A percentile compares a stretch with the other conserved stretches of the same genome.
Evolutionary conservation across 331 rosid species (phyloP).

Genomic region (Dryas integrifolia): DNA sequence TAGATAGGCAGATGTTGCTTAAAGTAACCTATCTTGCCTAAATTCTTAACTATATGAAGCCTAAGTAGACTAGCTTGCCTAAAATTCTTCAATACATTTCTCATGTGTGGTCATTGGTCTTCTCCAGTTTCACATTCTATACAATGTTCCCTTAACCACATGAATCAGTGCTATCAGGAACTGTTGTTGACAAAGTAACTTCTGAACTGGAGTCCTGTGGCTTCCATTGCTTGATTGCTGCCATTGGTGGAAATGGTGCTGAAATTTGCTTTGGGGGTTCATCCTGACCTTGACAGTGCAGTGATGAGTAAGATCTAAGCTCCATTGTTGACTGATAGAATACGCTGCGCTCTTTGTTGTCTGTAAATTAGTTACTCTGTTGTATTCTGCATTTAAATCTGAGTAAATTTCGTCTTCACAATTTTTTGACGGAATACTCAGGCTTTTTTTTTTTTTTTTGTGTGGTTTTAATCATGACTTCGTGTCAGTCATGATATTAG

Average conservation of each 20-base stretch:
- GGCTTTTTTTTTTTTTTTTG: not conserved
- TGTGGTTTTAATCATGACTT: not conserved
- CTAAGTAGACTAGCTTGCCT: not conserved
- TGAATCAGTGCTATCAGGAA: conserved; percentile 72
- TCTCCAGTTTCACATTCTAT: not conserved
- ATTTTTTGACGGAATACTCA: not conserved
- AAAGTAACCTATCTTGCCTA: not conserved
- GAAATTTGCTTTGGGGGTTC: conserved; percentile 54
- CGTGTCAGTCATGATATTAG: not conserved
- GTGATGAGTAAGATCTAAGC: conserved; percentile 10
- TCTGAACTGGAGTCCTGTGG: conserved; percentile 81
- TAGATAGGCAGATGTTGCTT: too few species aligned
- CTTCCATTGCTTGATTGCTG: conserved; percentile 75
- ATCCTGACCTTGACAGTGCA: conserved; percentile 36
- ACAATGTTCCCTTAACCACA: conserved; percentile 42
- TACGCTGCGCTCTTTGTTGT: conserved; percentile 24
- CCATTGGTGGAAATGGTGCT: conserved; percentile 76
- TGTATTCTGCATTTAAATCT: not conserved
- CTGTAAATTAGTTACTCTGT: conserved; percentile 10
- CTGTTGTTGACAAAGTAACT: conserved; percentile 60
- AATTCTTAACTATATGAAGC: not conserved
- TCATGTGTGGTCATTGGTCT: not conserved
- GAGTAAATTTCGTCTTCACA: not conserved
- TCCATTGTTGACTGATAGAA: conserved; percentile 30
- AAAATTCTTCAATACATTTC: not conserved